Evolutionary conservation across 2,329 filamentous ascomycete genomes (phyloP), one percentile per base, ranked within the genome.

Genomic region (Exophiala sp.): DNA sequence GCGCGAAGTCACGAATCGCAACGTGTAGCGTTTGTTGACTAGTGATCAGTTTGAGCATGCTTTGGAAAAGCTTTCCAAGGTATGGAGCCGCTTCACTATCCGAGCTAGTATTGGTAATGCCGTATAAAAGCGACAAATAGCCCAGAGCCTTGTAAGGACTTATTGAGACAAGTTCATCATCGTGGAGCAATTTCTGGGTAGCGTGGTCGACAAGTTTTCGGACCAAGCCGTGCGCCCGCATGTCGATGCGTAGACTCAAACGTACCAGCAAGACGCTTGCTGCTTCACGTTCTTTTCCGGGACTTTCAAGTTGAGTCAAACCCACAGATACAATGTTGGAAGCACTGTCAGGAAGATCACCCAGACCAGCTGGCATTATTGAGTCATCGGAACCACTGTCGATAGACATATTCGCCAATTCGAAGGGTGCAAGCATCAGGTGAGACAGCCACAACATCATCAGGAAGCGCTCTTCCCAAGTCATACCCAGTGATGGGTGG

Each of bases 401-500:
- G 10, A 73, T 74, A 1, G 91, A 96, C 57, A 99, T 91, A 2
- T 89, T 91, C 2, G 86, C 81, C 48, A 99, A 76, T 64, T 96
- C 91, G 71, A 99, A 99, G 0, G 94, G 94, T 1, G 90, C 90
- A 32, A 92, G 79, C 54, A 92, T 77, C 12, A 94, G 75, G 70
- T 94, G 88, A 1, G 87, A 88, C 29, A 92, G 80, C 94, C 94
- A 99, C 8, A 96, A 77, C 3, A 97, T 76, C 40, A 91, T 83
- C 14, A 96, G 77, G 66, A 96, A 97, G 50, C 88, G 81, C 70
- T 96, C 88, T 68, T 96, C 86, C 94, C 94, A 99, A 1, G 78
- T 78, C 78, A 87, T 83, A 1, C 63, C 60, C 20, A 64, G 64
- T 8, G 61, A 55, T 33, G 54, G 32, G n/a, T 39, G 3, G 60